Evolutionary conservation across 2,329 filamentous ascomycete genomes (phyloP), one percentile per base, ranked within the genome.

Genomic region (Claviceps paspali): DNA sequence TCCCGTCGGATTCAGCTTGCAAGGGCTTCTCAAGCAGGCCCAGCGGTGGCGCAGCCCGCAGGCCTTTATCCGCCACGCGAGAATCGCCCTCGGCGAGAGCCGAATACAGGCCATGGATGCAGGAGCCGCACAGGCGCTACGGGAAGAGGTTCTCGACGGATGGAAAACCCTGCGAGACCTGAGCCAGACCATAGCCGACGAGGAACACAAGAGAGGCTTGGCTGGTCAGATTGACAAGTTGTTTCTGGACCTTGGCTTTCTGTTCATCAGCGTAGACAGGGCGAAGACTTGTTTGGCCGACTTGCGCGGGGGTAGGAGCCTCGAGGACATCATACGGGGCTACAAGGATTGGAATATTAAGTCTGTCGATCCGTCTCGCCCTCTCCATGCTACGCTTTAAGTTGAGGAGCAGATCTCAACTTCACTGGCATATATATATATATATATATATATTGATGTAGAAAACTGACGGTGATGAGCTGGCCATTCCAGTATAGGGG

Each of bases 21-120:
- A 81, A 49, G 78, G 78, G 0, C 50, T 79, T 0, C 64, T 72
- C 23, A 78, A 77, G 45, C 71, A 82, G 49, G 54, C 64, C 1
- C 60, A 67, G 42, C 67, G 74, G 26, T 54, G 61, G 8, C 64
- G 63, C 38, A 66, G 69, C 42, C 73, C 74, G 0, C 61, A 64
- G 1, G 60, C 60, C 17, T 66, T 67, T 38, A 57, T 79, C 11
- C 65, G 75, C 1, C 63, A 65, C 18, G 72, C 71, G 1, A 64
- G 74, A 4, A 76, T 79, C 19, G 53, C 65, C 0, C 72, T 79
- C 48, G 75, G 72, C 1, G 65, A 68, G 42, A 55, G 64, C 4
- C 68, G 73, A 33, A 36, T 60, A 3, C 38, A 49, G 0, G 46
- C 41, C 0, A 45, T 71, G 1, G 48, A 55, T 42, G 50, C 57